phyloP scores from a whole-genome alignment of 805 yeast genomes.

The Tetrapisispora pingtungensis region DNA sequence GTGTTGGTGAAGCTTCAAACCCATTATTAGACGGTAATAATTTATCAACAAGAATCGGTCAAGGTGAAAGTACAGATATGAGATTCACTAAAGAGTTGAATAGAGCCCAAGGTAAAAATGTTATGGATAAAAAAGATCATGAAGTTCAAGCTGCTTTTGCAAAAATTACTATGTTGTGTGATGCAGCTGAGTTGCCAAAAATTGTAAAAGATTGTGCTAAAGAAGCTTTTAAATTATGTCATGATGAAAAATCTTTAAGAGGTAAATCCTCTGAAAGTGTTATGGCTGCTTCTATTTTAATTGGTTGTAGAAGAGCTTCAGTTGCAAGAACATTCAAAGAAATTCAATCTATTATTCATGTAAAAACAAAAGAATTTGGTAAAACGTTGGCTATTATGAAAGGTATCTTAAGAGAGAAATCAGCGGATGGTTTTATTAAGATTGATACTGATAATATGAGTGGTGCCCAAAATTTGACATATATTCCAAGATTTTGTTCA shows the following conservation, averaged over 20 bases:
- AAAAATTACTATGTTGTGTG: constrained; percentile 90
- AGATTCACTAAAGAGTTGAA: constrained; percentile 80
- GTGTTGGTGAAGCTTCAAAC: constrained; percentile 97
- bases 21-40: constrained; percentile 87
- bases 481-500: constrained; percentile 92
- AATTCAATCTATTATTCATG: constrained; percentile 88
- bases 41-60: constrained; percentile 84
- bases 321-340: constrained; percentile 94
- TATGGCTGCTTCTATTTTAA: constrained; percentile 91
- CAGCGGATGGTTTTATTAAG: constrained; percentile 30
- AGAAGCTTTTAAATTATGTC: constrained; percentile 85
- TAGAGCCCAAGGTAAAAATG: constrained; percentile 77
- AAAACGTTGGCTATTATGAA: constrained; percentile 80
- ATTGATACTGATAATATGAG: constrained; percentile 38
- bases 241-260: constrained; percentile 74
- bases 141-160: constrained; percentile 83
- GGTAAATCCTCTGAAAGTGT: constrained; percentile 90
- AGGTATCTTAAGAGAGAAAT: constrained; percentile 45
- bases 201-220: constrained; percentile 97
- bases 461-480: constrained; percentile 87
- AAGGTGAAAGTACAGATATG: constrained; percentile 79
- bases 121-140: constrained; percentile 80
- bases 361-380: constrained; percentile 90
- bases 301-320: constrained; percentile 89
- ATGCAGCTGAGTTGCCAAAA: constrained; percentile 87